Percentiles rank a stretch among this genome's conserved stretches.
Conservation (phyloP, 2,329 filamentous ascomycete species). For the Cladosporium sphaerospermum region DNA sequence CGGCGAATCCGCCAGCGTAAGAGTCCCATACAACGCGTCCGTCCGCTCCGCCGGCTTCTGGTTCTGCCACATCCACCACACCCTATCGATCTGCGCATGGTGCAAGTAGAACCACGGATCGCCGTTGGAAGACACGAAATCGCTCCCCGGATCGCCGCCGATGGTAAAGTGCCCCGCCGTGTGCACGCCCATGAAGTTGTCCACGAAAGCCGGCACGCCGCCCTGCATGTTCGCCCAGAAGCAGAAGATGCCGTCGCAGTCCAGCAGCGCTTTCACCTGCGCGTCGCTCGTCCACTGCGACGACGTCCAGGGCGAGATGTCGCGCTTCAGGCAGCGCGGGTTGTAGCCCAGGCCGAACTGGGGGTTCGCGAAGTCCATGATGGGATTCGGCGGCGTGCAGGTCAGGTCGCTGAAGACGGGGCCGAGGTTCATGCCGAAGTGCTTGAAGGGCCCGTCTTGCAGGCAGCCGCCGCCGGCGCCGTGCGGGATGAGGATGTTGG, state of each 20-base stretch:
- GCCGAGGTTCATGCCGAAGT: conserved; percentile 42
- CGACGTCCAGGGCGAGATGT: conserved; percentile 26
- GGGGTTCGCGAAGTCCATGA: conserved; percentile 5
- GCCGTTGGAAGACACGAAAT: conserved; percentile 36
- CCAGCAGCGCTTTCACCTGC: conserved; percentile 13
- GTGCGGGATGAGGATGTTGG: conserved; percentile 23
- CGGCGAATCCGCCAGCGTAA: conserved; percentile 25
- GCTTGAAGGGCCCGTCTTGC: conserved; percentile 44
- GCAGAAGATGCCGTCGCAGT: conserved; percentile 14
- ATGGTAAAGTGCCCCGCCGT: conserved; percentile 41
- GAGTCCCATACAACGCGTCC: conserved; percentile 23
- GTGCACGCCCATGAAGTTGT: conserved; percentile 30
- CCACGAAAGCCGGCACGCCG: conserved; percentile 12
- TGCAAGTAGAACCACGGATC: conserved; percentile 44
- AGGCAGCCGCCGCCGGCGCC: conserved; percentile 51
- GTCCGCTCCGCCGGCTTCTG: conserved; percentile 27
- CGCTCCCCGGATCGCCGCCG: conserved; percentile 39
- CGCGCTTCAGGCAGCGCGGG: conserved; percentile 34
- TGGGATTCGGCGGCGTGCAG: neutral
- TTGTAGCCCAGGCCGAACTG: conserved; percentile 24
- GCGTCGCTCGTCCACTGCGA: conserved; percentile 9
- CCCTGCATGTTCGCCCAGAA: conserved; percentile 27
- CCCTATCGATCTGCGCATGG: conserved; percentile 42
- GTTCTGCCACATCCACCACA: conserved; percentile 35
- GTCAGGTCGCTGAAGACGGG: conserved; percentile 33